phyloP scores from a whole-genome alignment of 805 yeast genomes.

The Blastobotrys peoriensis region DNA sequence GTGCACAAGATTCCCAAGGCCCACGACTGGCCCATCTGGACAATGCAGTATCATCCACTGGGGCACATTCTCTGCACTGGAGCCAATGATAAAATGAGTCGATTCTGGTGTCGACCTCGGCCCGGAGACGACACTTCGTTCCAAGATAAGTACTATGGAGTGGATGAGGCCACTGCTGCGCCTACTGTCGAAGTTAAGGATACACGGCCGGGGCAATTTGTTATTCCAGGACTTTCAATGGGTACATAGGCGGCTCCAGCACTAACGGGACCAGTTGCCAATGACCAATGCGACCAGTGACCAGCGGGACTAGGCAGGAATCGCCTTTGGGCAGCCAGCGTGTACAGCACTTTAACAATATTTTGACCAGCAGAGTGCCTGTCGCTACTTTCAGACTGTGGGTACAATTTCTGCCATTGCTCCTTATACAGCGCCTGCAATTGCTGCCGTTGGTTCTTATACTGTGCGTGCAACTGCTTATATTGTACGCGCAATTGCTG shows the following conservation, averaged over 20 bases:
- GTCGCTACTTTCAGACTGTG: neutral
- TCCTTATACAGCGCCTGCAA: no score
- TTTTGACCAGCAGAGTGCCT: neutral
- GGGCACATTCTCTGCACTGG: constrained; percentile 92
- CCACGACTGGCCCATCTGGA: constrained; percentile 88
- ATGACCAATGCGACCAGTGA: no score
- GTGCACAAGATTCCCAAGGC: constrained; percentile 68
- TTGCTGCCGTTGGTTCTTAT: no score
- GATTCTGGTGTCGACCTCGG: constrained; percentile 92
- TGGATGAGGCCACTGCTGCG: constrained; percentile 33
- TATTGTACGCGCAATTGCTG: no score
- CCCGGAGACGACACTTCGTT: constrained; percentile 83
- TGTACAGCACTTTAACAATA: no score
- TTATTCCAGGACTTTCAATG: neutral
- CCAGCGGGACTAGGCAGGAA: no score
- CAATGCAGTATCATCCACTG: constrained; percentile 86
- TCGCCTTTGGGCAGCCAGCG: no score
- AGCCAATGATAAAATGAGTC: constrained; percentile 84
- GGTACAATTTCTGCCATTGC: neutral
- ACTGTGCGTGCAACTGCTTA: no score
- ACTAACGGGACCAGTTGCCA: no score
- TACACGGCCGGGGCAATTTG: constrained; percentile 5
- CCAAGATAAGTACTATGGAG: constrained; percentile 74
- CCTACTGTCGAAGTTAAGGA: constrained; percentile 5
- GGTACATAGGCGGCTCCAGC: neutral